phyloP scores from a whole-genome alignment of 441 rosid genomes.

The Pelargonium citronellum region DNA sequence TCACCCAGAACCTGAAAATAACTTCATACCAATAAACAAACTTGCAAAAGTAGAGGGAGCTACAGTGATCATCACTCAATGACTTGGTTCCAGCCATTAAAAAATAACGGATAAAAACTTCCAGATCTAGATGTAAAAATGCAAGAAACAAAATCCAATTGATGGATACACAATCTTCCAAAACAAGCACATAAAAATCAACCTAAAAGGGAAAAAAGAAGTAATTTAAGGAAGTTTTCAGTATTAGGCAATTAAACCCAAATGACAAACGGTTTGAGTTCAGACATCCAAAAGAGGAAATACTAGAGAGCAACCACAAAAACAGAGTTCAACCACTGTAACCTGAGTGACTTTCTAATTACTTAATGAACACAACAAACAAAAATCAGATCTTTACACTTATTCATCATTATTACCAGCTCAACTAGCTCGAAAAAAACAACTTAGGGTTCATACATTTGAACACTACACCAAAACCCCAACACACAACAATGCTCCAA shows the following conservation, averaged over 20 bases:
- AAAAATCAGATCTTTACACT: background rate
- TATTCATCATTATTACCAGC: background rate
- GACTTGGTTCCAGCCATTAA: background rate
- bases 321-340: background rate
- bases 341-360: background rate
- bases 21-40: background rate
- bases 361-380: background rate
- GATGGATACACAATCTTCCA: background rate
- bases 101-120: background rate
- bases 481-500: background rate
- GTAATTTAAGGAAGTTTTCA: too few species aligned
- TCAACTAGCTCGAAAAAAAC: background rate
- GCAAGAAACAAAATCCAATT: background rate
- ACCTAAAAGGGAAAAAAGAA: too few species aligned
- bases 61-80: background rate
- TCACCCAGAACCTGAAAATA: background rate
- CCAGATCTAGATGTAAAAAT: conserved; percentile 4
- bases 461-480: background rate
- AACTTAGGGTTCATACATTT: background rate
- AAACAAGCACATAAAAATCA: background rate
- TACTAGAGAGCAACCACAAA: background rate
- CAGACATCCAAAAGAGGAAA: background rate
- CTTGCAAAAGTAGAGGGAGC: background rate
- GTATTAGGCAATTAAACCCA: too few species aligned
- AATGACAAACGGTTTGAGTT: background rate